phyloP scores from a whole-genome alignment of 1,284 basidiomycete species.

The Melampsora occidentalis region DNA sequence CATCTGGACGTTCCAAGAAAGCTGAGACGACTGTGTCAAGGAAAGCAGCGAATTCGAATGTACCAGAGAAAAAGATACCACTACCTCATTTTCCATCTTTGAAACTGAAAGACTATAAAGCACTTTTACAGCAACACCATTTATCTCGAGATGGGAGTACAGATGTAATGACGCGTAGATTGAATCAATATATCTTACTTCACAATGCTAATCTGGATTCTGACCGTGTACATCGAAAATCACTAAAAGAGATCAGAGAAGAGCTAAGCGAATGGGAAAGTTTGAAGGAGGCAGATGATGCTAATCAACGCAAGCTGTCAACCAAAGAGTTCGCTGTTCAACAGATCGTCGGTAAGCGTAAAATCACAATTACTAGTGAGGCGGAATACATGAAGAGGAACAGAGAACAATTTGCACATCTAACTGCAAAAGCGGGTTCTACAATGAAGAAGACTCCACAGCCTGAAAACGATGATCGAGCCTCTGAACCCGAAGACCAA shows the following conservation, averaged over 20 bases:
- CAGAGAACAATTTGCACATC: neutral
- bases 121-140: constrained; percentile 18
- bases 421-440: neutral
- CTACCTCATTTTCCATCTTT: constrained; percentile 38
- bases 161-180: neutral
- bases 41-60: constrained; percentile 6
- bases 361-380: constrained; percentile 2
- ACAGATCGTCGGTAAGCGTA: constrained; percentile 1
- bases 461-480: too few species aligned
- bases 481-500: too few species aligned
- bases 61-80: constrained; percentile 23
- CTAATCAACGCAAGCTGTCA: neutral
- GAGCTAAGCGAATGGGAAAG: constrained; percentile 33
- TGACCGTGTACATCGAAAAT: constrained; percentile 20
- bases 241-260: constrained; percentile 12
- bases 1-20: neutral
- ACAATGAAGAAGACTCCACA: neutral
- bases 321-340: neutral
- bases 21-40: neutral
- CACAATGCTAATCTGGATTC: constrained; percentile 41
- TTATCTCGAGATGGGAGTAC: constrained; percentile 19
- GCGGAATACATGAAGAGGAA: neutral
- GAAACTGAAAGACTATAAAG: constrained; percentile 23
- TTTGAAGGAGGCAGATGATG: constrained; percentile 28
- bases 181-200: constrained; percentile 27